phyloP scores from a whole-genome alignment of 768 basidiomycete genomes.

The Serendipita sp. region DNA sequence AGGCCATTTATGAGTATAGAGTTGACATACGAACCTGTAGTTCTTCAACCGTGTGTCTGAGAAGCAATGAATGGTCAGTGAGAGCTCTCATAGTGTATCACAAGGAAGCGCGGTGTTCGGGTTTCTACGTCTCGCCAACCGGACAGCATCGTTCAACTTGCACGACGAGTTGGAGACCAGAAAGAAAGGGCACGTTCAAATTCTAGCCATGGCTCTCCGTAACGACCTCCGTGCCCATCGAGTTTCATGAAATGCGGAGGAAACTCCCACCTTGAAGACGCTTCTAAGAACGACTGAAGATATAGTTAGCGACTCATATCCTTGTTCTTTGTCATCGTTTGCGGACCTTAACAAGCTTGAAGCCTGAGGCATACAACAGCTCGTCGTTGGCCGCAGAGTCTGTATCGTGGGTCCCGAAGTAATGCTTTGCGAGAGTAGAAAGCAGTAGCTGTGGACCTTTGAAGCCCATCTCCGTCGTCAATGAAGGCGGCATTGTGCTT shows the following conservation, averaged over 20 bases:
- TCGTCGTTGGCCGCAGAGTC: conserved; percentile 3
- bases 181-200: background rate
- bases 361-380: background rate
- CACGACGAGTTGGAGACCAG: background rate
- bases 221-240: background rate
- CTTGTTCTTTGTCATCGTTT: background rate
- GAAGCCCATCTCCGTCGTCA: conserved; percentile 3
- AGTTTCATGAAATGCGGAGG: background rate
- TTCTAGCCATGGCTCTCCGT: background rate
- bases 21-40: background rate
- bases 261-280: background rate
- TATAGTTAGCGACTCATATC: background rate
- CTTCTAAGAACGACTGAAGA: background rate
- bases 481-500: background rate
- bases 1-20: too few relatives aligned
- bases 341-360: background rate
- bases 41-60: conserved; percentile 4
- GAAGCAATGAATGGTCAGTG: background rate
- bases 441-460: background rate
- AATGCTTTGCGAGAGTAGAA: background rate
- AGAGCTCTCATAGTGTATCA: background rate
- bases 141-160: background rate
- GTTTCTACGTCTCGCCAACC: background rate
- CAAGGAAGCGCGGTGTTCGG: background rate
- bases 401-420: background rate